Evolutionary conservation across 2,329 filamentous ascomycete genomes (phyloP).

Genomic region (Botrytis squamosa): DNA sequence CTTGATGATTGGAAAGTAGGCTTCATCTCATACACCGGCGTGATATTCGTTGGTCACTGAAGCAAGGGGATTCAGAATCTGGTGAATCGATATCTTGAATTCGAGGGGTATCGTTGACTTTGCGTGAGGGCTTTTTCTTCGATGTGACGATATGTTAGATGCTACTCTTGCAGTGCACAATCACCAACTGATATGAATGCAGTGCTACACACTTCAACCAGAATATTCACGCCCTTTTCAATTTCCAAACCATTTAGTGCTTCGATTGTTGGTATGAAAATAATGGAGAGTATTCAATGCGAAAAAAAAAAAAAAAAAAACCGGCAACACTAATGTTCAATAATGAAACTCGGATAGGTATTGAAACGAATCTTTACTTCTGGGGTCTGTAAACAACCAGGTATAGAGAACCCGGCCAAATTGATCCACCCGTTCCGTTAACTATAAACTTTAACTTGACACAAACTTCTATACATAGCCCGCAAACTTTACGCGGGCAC

Average conservation of each 20-base stretch:
- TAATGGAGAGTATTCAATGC: background rate
- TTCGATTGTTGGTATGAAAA: background rate
- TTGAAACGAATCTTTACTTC: background rate
- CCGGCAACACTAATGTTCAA: background rate
- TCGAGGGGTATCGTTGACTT: background rate
- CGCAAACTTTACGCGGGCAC: background rate
- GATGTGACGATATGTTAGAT: background rate
- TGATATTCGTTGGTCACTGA: background rate
- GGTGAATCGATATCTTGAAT: background rate
- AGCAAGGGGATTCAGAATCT: background rate
- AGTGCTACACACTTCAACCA: background rate
- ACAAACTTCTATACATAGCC: background rate
- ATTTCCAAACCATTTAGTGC: background rate
- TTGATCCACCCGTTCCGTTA: background rate
- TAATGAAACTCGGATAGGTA: no score
- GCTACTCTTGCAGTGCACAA: background rate
- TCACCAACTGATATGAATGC: background rate
- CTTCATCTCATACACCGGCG: background rate
- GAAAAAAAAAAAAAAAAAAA: background rate
- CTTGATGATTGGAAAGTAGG: background rate
- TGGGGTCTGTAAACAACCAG: background rate
- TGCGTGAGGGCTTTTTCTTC: background rate
- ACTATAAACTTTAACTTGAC: constrained; percentile 1
- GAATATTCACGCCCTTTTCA: background rate
- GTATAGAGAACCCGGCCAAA: background rate